Base-by-base conservation (phyloP, 306 rosid genomes). In the Vigna hirtella region DNA sequence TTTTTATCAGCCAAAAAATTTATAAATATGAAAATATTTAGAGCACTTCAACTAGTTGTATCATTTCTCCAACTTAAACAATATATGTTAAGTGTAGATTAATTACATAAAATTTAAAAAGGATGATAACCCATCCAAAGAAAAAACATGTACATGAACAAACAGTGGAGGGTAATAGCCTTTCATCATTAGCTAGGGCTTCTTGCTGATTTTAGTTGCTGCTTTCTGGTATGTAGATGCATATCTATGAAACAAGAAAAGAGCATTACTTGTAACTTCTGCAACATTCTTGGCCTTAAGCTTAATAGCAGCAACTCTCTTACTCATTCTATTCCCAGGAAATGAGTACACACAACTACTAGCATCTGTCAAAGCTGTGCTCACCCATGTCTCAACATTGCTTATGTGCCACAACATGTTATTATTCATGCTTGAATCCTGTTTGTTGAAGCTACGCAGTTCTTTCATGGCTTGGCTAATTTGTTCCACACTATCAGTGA, bases 381-480 rank as follows among this genome's bases (percentile, higher is more conserved):
- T 81, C 3, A 80, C 84, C 97, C 97, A 91, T 32, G 92, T 70
- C 83, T 91, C 89, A 14, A 91, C 89, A 2, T 89, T 88, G 10
- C 91, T 88, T 3, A 89, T 73, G 42, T 89, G 97, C 94, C 94
- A 91, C 76, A 18, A 18, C 20, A 82, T 22, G 36, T 73, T 72
- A 28, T 83, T 86, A 17, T 77, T 78, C 1, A 77, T 70, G 8
- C 68, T 14, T 15, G 69, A 48, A 0, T 62, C 49, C 6, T 30
- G 43, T 7, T 67, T 2, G 51, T 62, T 81, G 45, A 91, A 61
- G 3, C 63, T 61, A 0, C 62, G 48, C 0, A 91, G 78, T 38
- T 89, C 94, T 42, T 74, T 83, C 40, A 88, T 83, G 0, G 94
- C 77, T 43, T 77, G 86, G 65, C 73, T 66, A 1, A 91, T 87